A percentile compares a stretch with the other conserved stretches of the same genome.
phyloP scores from a whole-genome alignment of 805 yeast species.

The Ogataea nitratoaversa region DNA sequence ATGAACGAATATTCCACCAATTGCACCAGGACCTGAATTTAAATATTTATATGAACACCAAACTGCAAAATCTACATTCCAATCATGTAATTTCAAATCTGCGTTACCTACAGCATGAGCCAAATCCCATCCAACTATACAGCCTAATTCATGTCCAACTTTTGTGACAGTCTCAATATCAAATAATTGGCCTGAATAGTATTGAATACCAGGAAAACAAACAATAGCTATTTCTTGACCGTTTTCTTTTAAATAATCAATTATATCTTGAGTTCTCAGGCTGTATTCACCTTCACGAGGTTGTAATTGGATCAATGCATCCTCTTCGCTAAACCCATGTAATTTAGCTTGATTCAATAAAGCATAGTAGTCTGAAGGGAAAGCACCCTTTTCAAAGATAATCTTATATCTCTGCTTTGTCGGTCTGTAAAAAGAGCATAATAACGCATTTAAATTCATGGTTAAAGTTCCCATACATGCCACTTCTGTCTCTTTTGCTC shows the following conservation, averaged over 20 bases:
- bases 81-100: slow-evolving; percentile 69
- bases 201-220: slow-evolving; percentile 85
- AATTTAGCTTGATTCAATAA: slow-evolving; percentile 67
- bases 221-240: slow-evolving; percentile 66
- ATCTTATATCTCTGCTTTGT: slow-evolving; percentile 56
- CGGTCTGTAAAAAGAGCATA: slow-evolving; percentile 75
- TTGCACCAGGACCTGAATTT: slow-evolving; percentile 91
- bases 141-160: slow-evolving; percentile 47
- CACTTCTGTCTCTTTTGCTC: slow-evolving; percentile 72
- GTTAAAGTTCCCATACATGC: slow-evolving; percentile 88
- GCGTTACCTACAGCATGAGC: slow-evolving; percentile 96
- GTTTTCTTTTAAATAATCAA: slow-evolving; percentile 49
- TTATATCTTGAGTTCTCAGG: slow-evolving; percentile 60
- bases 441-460: slow-evolving; percentile 68
- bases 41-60: slow-evolving; percentile 93
- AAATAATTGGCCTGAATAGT: slow-evolving; percentile 86
- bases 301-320: slow-evolving; percentile 57
- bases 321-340: slow-evolving; percentile 47
- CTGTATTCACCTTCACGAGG: slow-evolving; percentile 57
- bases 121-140: slow-evolving; percentile 86
- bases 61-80: slow-evolving; percentile 90
- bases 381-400: slow-evolving; percentile 79
- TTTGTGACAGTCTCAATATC: slow-evolving; percentile 69
- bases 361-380: slow-evolving; percentile 91
- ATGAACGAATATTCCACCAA: slow-evolving; percentile 81